Evolutionary conservation across 139 green algal species (phyloP).

Genomic region (Tetraselmis striata): DNA sequence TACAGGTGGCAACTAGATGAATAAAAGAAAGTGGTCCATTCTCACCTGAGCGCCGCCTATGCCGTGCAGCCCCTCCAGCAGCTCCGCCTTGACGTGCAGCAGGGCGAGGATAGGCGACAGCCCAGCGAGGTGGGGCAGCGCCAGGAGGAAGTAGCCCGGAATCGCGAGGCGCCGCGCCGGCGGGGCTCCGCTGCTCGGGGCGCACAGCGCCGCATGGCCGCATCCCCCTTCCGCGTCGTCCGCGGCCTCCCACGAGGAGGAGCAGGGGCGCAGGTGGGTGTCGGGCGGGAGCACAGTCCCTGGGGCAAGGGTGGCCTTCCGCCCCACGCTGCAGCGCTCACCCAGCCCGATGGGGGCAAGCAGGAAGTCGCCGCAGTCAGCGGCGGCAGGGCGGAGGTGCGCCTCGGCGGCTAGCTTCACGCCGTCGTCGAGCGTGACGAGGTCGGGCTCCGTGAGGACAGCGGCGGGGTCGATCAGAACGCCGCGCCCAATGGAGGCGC

Average conservation of each 20-base stretch:
- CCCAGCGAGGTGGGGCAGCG: too few relatives aligned
- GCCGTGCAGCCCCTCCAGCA: too few relatives aligned
- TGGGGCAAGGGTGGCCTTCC: not conserved
- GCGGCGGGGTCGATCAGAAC: slow-evolving; percentile 4
- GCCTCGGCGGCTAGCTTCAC: slow-evolving; percentile 6
- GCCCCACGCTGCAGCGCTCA: not conserved
- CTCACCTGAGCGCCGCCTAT: too few relatives aligned
- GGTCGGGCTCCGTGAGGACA: slow-evolving; percentile 15
- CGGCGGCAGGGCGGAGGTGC: slow-evolving; percentile 10
- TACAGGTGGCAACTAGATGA: too few relatives aligned
- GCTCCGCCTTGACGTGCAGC: too few relatives aligned
- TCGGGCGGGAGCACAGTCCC: slow-evolving; percentile 5
- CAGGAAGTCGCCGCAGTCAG: slow-evolving; percentile 9
- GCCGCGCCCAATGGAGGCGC: slow-evolving; percentile 11
- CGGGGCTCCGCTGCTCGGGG: not conserved
- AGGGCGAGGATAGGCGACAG: too few relatives aligned
- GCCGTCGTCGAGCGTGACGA: slow-evolving; percentile 16
- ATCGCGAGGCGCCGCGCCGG: not conserved
- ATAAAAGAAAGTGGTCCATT: too few relatives aligned
- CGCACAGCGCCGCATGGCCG: not conserved
- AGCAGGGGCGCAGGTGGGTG: slow-evolving; percentile 9
- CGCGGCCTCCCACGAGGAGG: slow-evolving; percentile 12
- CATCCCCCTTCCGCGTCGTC: not conserved
- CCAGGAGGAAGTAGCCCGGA: too few relatives aligned
- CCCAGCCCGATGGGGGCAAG: slow-evolving; percentile 17